Base-by-base conservation (phyloP, 495 filamentous ascomycete genomes). In the Podospora conica region DNA sequence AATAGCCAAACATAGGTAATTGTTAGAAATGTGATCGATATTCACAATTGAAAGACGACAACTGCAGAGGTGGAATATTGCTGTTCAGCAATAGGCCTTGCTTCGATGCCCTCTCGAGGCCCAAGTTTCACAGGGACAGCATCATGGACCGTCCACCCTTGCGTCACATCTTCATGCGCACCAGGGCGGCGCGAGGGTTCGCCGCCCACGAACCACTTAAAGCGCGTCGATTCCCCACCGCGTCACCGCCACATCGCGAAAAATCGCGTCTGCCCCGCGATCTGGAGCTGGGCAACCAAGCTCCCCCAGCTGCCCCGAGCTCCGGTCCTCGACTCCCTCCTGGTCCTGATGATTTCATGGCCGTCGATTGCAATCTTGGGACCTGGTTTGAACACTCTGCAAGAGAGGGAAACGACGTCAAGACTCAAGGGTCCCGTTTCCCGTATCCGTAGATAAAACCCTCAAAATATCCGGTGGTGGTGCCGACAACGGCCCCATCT, bases 151-250 rank as follows among this genome's bases (percentile, higher is more conserved):
- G n/a, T 53, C 60, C 20, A 64, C 66, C 66, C 66, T 63, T 71
- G 69, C 64, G 53, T 69, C 64, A 61, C 58, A 65, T 66, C 58
- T 56, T 69, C 55, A 69, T 71, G 69, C 69, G 64, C 15, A 48
- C 64, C 28, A 58, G 54, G 61, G 53, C 18, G 28, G 28, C 15
- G n/a, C 22, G 53, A 27, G 55, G 24, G 11, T 60, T 56, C 25
- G 12, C 40, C 54, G 67, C 25, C 22, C 60, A 62, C 22, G 53
- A 65, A 31, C 64, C 40, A 61, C 65, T 67, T 58, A 65, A 40
- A 64, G 56, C 54, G 22, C 55, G 63, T 48, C 9, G 23, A 23
- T 25, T n/a, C 21, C 28, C 20, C 22, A 25, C 40, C 65, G 68
- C 62, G 68, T 65, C 23, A 21, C 31, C 8, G 61, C 10, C 53